Evolutionary conservation across 371 early-diverging fungal genomes (phyloP), one percentile per base, ranked within the genome.

Genomic region (Mucor irregularis): DNA sequence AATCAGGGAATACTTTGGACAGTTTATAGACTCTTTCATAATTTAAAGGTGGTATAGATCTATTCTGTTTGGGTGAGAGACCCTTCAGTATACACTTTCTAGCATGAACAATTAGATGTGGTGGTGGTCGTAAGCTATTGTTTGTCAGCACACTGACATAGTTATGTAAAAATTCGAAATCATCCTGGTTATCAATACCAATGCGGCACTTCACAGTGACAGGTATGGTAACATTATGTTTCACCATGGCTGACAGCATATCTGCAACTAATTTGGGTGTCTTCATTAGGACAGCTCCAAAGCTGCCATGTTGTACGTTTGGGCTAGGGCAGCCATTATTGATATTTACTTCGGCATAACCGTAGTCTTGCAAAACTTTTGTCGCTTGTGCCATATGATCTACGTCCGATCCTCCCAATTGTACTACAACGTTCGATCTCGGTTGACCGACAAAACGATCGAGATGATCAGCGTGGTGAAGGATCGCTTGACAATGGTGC

Each of bases 11-110:
- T 44, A 77, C 73, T 38, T 78, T 65, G 30, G 82, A 82, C 61
- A 92, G 64, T 57, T 76, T 74, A 66, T 86, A 82, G 0, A 90
- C 95, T 53, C 88, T 78, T 17, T 83, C 81, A 56, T 94, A 86
- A 56, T 90, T 86, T 5, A 96, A 65, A 19, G 84, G 86, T 0
- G 96, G 96, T 25, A 93, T 73, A 11, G 67, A 80, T 59, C 94
- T 81, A 73, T 96, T 96, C 56, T 94, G 86, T 53, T 86, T 84
- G 0, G 96, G 94, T 17, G 90, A 88, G 5, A 95, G 61, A 0
- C 95, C 95, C 35, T 86, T 80, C 14, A 96, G 76, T 72, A 87
- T 85, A 31, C 93, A 92, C 61, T 92, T 92, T 37, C 96, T 79
- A 2, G 95, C 92, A 73, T 96, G 96, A 8, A 96, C 77, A 59